These are phyloP conservation scores for Scedosporium boydii DNA, from an alignment of 2,329 filamentous ascomycete species.

Conservation along the genomic window DNA sequence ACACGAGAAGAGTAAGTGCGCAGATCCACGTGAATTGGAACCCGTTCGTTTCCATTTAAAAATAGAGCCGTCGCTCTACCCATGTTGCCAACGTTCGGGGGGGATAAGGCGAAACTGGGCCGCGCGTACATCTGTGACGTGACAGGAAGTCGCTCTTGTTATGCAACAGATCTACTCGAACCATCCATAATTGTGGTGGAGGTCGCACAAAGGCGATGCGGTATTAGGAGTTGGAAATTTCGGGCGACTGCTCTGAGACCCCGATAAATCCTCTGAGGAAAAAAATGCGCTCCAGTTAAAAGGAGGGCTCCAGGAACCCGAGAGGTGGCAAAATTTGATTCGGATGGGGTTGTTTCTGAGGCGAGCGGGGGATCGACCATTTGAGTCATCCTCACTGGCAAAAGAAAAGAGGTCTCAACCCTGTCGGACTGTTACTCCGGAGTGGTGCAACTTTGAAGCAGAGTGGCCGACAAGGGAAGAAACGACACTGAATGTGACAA, in stretches of 20 bases:
- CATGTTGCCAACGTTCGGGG: background rate
- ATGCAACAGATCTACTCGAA: background rate
- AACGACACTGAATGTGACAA: background rate
- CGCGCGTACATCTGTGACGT: constrained; percentile 1
- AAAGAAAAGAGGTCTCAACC: background rate
- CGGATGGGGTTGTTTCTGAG: too few species aligned
- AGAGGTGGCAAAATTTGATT: too few species aligned
- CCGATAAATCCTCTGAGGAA: too few species aligned
- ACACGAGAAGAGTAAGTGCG: background rate
- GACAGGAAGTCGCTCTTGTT: background rate
- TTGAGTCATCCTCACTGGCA: background rate
- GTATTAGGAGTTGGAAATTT: background rate
- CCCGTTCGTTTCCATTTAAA: background rate
- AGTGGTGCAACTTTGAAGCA: background rate
- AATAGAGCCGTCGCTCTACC: background rate
- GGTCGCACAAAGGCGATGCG: background rate
- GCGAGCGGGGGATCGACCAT: background rate
- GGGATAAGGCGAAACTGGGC: background rate
- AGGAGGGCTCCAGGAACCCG: too few species aligned
- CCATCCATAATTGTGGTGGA: background rate
- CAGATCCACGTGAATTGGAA: background rate
- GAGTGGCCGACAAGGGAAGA: background rate
- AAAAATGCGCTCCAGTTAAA: too few species aligned
- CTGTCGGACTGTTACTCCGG: background rate
- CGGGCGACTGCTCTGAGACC: too few species aligned